Evolutionary conservation across 345 rosid genomes (phyloP), one percentile per base, ranked within the genome.

Genomic region (Cardiospermum halicacabum): DNA sequence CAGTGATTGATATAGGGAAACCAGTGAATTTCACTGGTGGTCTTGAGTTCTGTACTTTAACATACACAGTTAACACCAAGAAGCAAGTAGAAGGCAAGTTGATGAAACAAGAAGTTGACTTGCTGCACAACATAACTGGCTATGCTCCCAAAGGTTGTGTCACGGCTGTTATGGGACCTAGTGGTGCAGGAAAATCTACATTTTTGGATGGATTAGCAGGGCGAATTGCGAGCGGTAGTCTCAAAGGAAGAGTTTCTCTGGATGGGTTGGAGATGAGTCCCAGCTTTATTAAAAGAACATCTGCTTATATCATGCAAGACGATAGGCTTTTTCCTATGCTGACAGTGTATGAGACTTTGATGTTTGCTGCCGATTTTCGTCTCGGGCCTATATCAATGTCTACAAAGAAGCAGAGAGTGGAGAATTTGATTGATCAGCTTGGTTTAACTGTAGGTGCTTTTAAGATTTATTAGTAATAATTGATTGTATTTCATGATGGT

Each of bases 161-260:
- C 67, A 86, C 85, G 3, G 92, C 89, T 0, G 87, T 86, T 42
- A 84, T 86, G 89, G 92, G 89, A 56, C 87, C 87, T 0, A 86
- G 92, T 32, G 92, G 89, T 26, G 89, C 92, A 0, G 89, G 89
- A 34, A 86, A 86, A 71, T 86, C 92, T 6, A 86, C 92, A 1
- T 53, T 86, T 11, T 59, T 86, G 53, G 92, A 86, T 43, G 89
- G 75, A n/a, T 19, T 86, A 57, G 89, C 85, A 0, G 89, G 89
- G 12, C 70, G 83, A 13, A 86, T 84, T 7, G 84, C 89, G 0
- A 84, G 84, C 40, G 89, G 85, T 50, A 84, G 92, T 67, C 76
- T 86, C 10, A 70, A 75, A 61, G 92, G 92, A 2, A 72, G 63
- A 68, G 85, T 86, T 53, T 78, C 78, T 11, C 49, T 82, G 64